Percentiles rank a stretch among this genome's conserved stretches.
Conservation (phyloP, 805 yeast species). For the Ogataea thermomethanolica region DNA sequence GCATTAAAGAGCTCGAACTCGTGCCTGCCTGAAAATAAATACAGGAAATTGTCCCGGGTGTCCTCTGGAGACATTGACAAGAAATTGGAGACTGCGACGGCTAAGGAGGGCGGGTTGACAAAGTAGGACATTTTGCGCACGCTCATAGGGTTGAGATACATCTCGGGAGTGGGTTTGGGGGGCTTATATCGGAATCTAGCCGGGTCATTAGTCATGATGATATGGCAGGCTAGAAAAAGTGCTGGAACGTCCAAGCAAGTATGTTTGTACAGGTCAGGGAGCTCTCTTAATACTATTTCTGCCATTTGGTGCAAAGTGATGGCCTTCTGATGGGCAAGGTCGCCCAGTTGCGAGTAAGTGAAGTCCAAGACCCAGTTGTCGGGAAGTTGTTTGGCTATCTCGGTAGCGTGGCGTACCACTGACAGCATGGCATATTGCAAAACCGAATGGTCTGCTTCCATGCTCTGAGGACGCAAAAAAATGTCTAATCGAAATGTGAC, state of each 20-base stretch:
- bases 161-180: conserved; percentile 16
- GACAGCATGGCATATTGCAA: conserved; percentile 3
- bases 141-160: conserved; percentile 21
- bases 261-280: neutral
- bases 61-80: conserved; percentile 12
- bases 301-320: conserved; percentile 8
- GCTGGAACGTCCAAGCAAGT: conserved; percentile 15
- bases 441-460: neutral
- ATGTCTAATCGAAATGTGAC: conserved; percentile 34
- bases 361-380: conserved; percentile 1
- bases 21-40: conserved; percentile 16
- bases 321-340: conserved; percentile 4
- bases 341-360: neutral
- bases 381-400: neutral
- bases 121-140: conserved; percentile 18
- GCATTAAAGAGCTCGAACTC: conserved; percentile 14
- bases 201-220: conserved; percentile 26
- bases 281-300: conserved; percentile 2
- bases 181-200: conserved; percentile 21
- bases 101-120: conserved; percentile 25
- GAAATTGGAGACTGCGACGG: conserved; percentile 16
- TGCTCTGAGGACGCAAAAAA: conserved; percentile 8
- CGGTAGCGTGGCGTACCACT: conserved; percentile 1
- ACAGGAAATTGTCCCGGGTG: conserved; percentile 14
- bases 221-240: conserved; percentile 21